Evolutionary conservation across 306 rosid species (phyloP).

Genomic region (Malus sylvestris): DNA sequence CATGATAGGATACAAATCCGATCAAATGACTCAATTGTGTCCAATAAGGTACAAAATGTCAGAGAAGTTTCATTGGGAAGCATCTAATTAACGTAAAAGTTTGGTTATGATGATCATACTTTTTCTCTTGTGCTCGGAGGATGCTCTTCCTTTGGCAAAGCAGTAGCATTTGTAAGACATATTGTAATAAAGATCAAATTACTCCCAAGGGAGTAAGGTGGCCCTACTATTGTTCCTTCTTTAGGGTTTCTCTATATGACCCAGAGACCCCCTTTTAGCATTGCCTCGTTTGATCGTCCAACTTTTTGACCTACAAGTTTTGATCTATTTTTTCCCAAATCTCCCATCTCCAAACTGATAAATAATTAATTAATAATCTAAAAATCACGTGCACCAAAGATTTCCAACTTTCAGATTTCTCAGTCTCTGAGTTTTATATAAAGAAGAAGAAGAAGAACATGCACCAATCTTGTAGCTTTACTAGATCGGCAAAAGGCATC

Average conservation of each 20-base stretch:
- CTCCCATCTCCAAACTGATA: neutral
- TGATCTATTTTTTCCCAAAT: neutral
- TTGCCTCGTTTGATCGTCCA: neutral
- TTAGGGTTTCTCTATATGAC: neutral
- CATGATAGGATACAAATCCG: too few species aligned
- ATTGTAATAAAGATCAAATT: neutral
- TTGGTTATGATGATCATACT: neutral
- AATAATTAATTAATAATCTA: neutral
- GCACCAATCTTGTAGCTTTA: neutral
- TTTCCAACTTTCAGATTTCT: neutral
- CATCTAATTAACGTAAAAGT: neutral
- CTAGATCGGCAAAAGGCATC: neutral
- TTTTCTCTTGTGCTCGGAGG: neutral
- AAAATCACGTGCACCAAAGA: neutral
- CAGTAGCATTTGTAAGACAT: neutral
- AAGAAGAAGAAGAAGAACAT: neutral
- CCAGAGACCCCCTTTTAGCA: neutral
- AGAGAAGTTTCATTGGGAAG: neutral
- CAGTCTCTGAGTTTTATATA: neutral
- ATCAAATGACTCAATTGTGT: neutral
- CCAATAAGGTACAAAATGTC: neutral
- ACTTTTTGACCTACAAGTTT: constrained; percentile 4
- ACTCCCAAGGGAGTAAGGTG: neutral
- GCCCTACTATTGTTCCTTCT: neutral
- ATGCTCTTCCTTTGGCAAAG: neutral